phyloP scores from a whole-genome alignment of 2,329 filamentous ascomycete genomes.

The Colletotrichum filicis region DNA sequence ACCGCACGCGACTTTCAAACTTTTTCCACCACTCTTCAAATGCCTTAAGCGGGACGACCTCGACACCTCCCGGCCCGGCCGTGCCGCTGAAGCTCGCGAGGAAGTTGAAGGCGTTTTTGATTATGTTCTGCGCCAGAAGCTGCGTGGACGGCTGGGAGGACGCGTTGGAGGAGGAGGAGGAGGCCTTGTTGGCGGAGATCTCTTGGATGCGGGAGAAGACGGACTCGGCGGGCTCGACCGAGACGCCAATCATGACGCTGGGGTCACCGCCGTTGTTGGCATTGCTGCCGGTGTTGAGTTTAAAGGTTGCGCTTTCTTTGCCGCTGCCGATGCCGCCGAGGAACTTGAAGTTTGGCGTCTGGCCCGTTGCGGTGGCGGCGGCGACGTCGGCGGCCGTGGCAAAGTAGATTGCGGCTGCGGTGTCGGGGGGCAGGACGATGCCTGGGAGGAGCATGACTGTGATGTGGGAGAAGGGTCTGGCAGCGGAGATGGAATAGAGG shows the following conservation, averaged over 20 bases:
- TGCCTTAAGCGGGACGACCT: conserved; percentile 92
- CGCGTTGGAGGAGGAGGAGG: conserved; percentile 26
- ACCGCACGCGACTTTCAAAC: conserved; percentile 87
- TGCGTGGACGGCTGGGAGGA: conserved; percentile 69
- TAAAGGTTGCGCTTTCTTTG: conserved; percentile 94
- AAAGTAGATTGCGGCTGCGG: conserved; percentile 91
- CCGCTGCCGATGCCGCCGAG: conserved; percentile 90
- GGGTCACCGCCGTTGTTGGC: conserved; percentile 37
- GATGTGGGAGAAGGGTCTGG: conserved; percentile 78
- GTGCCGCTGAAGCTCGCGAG: conserved; percentile 84
- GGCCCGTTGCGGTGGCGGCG: conserved; percentile 51
- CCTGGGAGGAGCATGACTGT: conserved; percentile 91
- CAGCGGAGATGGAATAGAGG: conserved; percentile 62
- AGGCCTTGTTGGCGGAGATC: conserved; percentile 57
- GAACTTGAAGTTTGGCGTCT: conserved; percentile 76
- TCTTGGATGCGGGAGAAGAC: conserved; percentile 77
- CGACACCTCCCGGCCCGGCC: conserved; percentile 70
- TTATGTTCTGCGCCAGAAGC: conserved; percentile 89
- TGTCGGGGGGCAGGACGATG: conserved; percentile 75
- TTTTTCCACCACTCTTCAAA: conserved; percentile 99
- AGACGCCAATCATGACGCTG: conserved; percentile 82
- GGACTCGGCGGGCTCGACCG: conserved; percentile 79
- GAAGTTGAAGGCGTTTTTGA: conserved; percentile 97
- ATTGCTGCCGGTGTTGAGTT: conserved; percentile 60
- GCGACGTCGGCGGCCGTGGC: conserved; percentile 62